A percentile compares a stretch with the other conserved stretches of the same genome.
These are phyloP conservation scores for Heimioporus punctisporus DNA, from an alignment of 1,284 basidiomycete genomes.

Conservation along the genomic window DNA sequence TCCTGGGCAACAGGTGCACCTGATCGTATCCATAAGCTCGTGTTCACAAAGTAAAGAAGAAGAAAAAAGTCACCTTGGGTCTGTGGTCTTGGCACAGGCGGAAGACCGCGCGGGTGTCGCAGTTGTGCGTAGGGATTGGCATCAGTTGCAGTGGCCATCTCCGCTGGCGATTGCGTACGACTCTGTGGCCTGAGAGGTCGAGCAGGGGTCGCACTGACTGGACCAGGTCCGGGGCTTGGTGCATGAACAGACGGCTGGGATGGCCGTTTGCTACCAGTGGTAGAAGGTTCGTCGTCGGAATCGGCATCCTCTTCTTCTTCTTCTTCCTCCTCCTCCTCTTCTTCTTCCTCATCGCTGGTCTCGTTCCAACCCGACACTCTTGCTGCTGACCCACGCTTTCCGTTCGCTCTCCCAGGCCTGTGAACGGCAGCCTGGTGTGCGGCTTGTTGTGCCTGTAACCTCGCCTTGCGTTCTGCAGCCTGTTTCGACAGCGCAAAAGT, in stretches of 20 bases:
- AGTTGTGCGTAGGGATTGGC: conserved; percentile 36
- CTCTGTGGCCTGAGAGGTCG: conserved; percentile 32
- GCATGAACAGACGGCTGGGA: conserved; percentile 20
- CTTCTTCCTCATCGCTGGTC: conserved; percentile 74
- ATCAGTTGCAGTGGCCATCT: conserved; percentile 31
- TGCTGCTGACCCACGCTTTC: conserved; percentile 46
- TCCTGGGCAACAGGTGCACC: conserved; percentile 17
- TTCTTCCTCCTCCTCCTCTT: conserved; percentile 76
- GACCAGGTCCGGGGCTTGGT: conserved; percentile 23
- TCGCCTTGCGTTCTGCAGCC: conserved; percentile 82
- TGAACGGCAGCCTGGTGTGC: conserved; percentile 74
- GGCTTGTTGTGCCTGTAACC: conserved; percentile 79
- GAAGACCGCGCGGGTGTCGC: conserved; percentile 43
- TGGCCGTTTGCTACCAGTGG: conserved; percentile 33
- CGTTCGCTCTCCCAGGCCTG: conserved; percentile 72
- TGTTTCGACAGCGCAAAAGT: conserved; percentile 86
- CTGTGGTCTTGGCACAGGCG: conserved; percentile 41
- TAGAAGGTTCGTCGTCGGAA: conserved; percentile 54
- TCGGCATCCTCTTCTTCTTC: conserved; percentile 74
- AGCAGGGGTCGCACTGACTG: conserved; percentile 26
- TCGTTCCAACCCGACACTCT: conserved; percentile 64
- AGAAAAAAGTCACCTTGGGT: conserved; percentile 34
- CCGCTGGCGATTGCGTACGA: conserved; percentile 30
- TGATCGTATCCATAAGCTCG: conserved; percentile 16
- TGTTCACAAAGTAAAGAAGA: background rate